Evolutionary conservation across 495 filamentous ascomycete species (phyloP).

Genomic region (Choiromyces venosus): DNA sequence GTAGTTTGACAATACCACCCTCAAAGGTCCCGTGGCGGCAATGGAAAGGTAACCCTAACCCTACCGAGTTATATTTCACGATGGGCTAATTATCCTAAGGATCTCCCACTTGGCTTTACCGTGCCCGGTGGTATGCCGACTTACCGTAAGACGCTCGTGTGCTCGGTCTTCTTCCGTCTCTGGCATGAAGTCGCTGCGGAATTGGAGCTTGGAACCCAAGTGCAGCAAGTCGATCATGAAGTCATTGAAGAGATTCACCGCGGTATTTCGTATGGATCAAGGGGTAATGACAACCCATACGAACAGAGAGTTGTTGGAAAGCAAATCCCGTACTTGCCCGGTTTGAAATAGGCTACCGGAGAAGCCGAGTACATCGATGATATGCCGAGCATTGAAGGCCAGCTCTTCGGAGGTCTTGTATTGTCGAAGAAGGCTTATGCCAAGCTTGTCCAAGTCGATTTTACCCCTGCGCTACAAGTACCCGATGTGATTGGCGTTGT

Average conservation of each 20-base stretch:
- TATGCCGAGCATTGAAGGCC: constrained; percentile 44
- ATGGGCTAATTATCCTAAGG: constrained; percentile 39
- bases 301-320: constrained; percentile 47
- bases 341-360: constrained; percentile 46
- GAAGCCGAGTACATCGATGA: constrained; percentile 48
- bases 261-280: constrained; percentile 54
- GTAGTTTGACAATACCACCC: constrained; percentile 69
- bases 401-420: constrained; percentile 44
- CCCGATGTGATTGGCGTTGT: too few species aligned
- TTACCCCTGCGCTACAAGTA: too few species aligned
- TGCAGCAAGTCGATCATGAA: constrained; percentile 47
- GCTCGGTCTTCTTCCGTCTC: constrained; percentile 84
- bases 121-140: constrained; percentile 96
- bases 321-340: constrained; percentile 46
- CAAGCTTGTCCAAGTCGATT: constrained; percentile 45
- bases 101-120: constrained; percentile 78
- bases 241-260: constrained; percentile 57
- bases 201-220: constrained; percentile 12
- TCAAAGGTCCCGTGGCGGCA: constrained; percentile 82
- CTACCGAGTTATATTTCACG: not conserved
- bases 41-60: constrained; percentile 52
- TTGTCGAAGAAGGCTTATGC: constrained; percentile 46
- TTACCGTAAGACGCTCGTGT: constrained; percentile 81
- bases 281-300: constrained; percentile 49
- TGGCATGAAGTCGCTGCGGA: constrained; percentile 60